These are phyloP conservation scores for Leptographium wingfieldii DNA, from an alignment of 2,329 filamentous ascomycete species.

Conservation along the genomic window DNA sequence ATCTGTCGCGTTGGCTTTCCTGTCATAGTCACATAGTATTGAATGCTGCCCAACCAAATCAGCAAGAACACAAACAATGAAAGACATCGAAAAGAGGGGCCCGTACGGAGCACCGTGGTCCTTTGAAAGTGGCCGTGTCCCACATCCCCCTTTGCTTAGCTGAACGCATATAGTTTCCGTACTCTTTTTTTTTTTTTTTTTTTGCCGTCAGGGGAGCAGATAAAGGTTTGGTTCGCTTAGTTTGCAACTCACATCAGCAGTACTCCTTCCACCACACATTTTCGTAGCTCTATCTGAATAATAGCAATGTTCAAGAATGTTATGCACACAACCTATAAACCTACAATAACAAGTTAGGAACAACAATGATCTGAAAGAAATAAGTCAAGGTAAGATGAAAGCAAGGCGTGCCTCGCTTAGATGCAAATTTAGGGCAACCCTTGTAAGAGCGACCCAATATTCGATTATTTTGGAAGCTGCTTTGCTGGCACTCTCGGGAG, in stretches of 20 bases:
- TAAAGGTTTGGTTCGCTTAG: background rate
- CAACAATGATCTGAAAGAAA: background rate
- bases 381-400: background rate
- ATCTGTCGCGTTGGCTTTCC: background rate
- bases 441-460: slow-evolving; percentile 6
- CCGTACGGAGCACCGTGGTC: background rate
- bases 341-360: background rate
- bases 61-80: background rate
- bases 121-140: background rate
- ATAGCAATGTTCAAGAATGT: background rate
- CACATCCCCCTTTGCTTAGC: background rate
- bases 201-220: background rate
- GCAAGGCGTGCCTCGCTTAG: background rate
- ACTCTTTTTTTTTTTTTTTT: background rate
- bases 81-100: background rate
- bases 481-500: slow-evolving; percentile 3
- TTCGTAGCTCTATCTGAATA: too few relatives aligned
- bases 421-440: background rate
- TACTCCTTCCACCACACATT: background rate
- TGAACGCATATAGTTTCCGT: background rate
- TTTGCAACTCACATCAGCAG: background rate
- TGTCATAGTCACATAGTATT: background rate
- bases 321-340: background rate
- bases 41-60: background rate
- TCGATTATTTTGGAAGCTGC: background rate